phyloP scores from a whole-genome alignment of 768 basidiomycete species.

The Tulasnella sp. region DNA sequence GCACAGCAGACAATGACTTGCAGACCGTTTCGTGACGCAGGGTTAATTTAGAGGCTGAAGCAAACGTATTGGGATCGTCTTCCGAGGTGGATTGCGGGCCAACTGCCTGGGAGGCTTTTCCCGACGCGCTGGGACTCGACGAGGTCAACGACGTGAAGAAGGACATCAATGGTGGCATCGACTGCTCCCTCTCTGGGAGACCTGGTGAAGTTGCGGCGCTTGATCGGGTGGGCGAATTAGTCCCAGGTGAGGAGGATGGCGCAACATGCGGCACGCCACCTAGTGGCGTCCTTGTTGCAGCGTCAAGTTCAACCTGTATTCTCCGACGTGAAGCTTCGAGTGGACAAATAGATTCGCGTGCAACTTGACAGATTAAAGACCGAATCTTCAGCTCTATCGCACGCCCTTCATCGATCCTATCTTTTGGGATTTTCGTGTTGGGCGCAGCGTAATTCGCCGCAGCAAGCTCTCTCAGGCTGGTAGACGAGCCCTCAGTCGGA shows the following conservation, averaged over 20 bases:
- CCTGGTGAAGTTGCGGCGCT: background rate
- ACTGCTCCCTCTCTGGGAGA: background rate
- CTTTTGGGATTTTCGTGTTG: background rate
- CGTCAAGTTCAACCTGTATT: background rate
- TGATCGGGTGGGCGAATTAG: slow-evolving; percentile 3
- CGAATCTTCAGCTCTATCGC: background rate
- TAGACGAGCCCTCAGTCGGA: background rate
- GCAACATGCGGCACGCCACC: background rate
- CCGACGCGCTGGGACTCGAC: background rate
- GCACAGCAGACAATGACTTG: slow-evolving; percentile 18
- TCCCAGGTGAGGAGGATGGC: background rate
- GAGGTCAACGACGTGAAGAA: background rate
- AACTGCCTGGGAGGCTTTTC: background rate
- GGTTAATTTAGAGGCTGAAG: background rate
- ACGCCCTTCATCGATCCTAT: background rate
- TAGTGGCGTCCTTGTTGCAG: background rate
- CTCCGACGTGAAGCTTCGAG: background rate
- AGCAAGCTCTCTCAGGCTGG: background rate
- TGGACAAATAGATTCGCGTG: slow-evolving; percentile 4
- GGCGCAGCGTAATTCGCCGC: background rate
- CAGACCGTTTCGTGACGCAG: background rate
- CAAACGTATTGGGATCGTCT: background rate
- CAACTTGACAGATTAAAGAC: background rate
- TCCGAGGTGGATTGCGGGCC: background rate
- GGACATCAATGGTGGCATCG: background rate